A percentile compares a stretch with the other conserved stretches of the same genome.
Evolutionary conservation across 2,329 filamentous ascomycete species (phyloP).

Genomic region (Verticillium longisporum): DNA sequence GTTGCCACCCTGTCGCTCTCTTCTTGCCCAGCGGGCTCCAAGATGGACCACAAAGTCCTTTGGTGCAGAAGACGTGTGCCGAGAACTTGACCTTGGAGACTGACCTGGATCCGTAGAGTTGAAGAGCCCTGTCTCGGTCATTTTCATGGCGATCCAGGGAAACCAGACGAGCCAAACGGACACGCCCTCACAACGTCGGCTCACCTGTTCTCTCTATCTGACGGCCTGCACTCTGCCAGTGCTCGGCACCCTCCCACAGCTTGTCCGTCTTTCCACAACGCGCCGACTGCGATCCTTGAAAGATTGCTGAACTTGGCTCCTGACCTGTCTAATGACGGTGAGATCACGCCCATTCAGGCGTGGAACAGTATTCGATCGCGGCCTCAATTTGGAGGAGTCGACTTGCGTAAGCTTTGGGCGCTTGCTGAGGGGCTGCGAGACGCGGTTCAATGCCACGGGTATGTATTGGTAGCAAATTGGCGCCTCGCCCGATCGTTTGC

Average conservation of each 20-base stretch:
- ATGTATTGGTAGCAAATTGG: background rate
- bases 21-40: background rate
- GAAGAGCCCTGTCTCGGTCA: slow-evolving; percentile 20
- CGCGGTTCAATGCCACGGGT: slow-evolving; percentile 29
- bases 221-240: background rate
- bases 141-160: slow-evolving; percentile 16
- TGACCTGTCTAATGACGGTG: slow-evolving; percentile 19
- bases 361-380: slow-evolving; percentile 26
- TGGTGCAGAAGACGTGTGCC: background rate
- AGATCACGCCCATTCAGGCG: slow-evolving; percentile 30
- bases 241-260: background rate
- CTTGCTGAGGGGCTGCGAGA: slow-evolving; percentile 20
- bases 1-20: background rate
- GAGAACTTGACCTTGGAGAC: background rate
- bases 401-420: slow-evolving; percentile 16
- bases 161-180: slow-evolving; percentile 16
- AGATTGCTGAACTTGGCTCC: slow-evolving; percentile 16
- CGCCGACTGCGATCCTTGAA: slow-evolving; percentile 15
- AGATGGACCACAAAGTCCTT: too few species aligned
- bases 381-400: slow-evolving; percentile 22
- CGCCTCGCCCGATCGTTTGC: too few species aligned
- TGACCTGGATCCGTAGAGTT: slow-evolving; percentile 11
- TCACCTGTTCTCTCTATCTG: slow-evolving; percentile 10
- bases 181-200: slow-evolving; percentile 19
- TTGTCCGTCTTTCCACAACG: background rate